A percentile compares a stretch with the other conserved stretches of the same genome.
Conservation (phyloP, 2,329 filamentous ascomycete species). For the Sporothrix inflata region DNA sequence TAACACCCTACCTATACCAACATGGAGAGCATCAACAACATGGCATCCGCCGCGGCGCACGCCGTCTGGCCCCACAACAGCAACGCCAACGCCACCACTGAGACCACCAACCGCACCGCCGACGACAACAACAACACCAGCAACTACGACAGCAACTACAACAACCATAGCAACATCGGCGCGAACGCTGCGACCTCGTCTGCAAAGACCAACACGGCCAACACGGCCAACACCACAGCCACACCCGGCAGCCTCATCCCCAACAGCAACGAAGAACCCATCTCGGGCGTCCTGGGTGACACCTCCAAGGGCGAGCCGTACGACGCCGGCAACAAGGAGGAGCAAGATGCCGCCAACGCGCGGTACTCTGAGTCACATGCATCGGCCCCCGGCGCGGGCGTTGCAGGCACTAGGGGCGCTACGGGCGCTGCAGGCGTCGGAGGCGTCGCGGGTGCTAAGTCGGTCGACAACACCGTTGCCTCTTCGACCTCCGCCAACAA, state of each 20-base stretch:
- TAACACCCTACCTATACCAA: neutral
- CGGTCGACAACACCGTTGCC: neutral
- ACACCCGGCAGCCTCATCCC: constrained; percentile 39
- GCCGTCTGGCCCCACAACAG: constrained; percentile 54
- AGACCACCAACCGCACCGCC: neutral
- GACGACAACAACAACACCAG: neutral
- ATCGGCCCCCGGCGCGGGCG: neutral
- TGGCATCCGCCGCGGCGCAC: constrained; percentile 53
- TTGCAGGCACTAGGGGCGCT: neutral
- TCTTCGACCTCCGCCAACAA: neutral
- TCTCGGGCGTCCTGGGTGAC: constrained; percentile 70
- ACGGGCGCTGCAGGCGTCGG: neutral
- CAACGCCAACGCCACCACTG: neutral
- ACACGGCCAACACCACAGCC: neutral
- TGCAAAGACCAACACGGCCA: neutral
- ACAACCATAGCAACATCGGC: constrained; percentile 35
- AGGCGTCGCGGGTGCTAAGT: neutral
- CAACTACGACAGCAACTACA: neutral
- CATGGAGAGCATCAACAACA: constrained; percentile 68
- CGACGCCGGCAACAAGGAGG: constrained; percentile 68
- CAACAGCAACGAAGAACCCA: constrained; percentile 60
- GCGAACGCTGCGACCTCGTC: too few relatives aligned
- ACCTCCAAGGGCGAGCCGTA: constrained; percentile 72
- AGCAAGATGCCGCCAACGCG: constrained; percentile 21
- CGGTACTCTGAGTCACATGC: neutral